Percentiles rank a stretch among this genome's conserved stretches.
phyloP scores from a whole-genome alignment of 495 filamentous ascomycete species.

The Entonaema liquescens region DNA sequence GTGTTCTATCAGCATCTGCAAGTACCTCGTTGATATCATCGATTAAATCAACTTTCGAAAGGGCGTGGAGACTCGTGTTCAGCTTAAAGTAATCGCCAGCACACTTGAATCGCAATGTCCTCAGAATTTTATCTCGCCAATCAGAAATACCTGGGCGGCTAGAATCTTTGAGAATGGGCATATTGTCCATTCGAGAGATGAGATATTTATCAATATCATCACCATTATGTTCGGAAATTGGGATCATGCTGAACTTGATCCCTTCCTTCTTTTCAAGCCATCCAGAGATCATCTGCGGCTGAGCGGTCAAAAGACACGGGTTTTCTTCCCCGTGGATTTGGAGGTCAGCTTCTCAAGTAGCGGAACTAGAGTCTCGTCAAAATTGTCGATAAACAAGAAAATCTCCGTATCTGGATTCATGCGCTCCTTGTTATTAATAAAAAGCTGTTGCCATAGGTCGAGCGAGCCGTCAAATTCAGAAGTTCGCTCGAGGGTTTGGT shows the following conservation, averaged over 20 bases:
- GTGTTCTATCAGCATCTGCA: constrained; percentile 48
- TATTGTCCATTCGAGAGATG: constrained; percentile 41
- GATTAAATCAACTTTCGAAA: constrained; percentile 49
- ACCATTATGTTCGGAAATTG: constrained; percentile 42
- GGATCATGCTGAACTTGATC: constrained; percentile 24
- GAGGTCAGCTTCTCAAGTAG: constrained; percentile 44
- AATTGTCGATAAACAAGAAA: constrained; percentile 49
- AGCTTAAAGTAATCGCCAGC: constrained; percentile 51
- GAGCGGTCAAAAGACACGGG: constrained; percentile 41
- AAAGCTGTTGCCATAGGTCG: constrained; percentile 45
- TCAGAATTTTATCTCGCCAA: constrained; percentile 45
- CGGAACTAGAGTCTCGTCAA: constrained; percentile 41
- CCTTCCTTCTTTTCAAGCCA: constrained; percentile 16
- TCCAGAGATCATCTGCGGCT: constrained; percentile 18
- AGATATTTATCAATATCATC: constrained; percentile 51
- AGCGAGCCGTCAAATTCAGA: constrained; percentile 44
- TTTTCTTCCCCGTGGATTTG: constrained; percentile 23
- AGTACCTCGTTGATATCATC: constrained; percentile 51
- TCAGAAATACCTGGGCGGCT: constrained; percentile 43
- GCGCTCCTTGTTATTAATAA: constrained; percentile 48
- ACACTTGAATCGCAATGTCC: constrained; percentile 46
- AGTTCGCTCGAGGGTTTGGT: constrained; percentile 43
- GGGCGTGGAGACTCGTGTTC: constrained; percentile 49
- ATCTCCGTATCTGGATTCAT: constrained; percentile 48
- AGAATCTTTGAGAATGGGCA: constrained; percentile 41